phyloP scores from a whole-genome alignment of 352 stramenopile genomes.

The Globisporangium perplexum region DNA sequence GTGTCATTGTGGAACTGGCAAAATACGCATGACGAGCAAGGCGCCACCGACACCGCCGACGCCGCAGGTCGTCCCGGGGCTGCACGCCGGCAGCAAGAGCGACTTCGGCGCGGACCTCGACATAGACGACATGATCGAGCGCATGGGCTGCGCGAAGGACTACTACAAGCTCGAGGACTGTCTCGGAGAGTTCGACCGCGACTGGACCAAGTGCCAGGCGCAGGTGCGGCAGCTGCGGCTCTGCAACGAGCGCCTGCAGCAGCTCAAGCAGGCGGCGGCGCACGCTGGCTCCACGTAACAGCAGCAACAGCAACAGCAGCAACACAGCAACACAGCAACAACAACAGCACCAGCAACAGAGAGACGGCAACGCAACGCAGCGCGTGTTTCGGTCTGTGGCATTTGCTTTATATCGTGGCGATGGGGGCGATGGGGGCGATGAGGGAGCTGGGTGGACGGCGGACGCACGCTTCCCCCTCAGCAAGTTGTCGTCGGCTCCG shows the following conservation, averaged over 20 bases:
- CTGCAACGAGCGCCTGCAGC: constrained; percentile 68
- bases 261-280: constrained; percentile 32
- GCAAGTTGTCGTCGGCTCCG: too few species aligned
- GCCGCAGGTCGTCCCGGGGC: constrained; percentile 37
- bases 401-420: background rate
- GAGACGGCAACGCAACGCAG: too few species aligned
- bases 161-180: constrained; percentile 88
- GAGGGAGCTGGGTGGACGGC: background rate
- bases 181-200: constrained; percentile 68
- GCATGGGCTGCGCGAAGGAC: constrained; percentile 74
- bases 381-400: background rate
- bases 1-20: constrained; percentile 5
- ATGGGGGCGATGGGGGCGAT: background rate
- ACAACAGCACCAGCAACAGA: too few species aligned
- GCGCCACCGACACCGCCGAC: background rate
- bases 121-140: constrained; percentile 81
- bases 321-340: too few species aligned
- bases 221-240: constrained; percentile 72
- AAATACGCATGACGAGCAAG: background rate
- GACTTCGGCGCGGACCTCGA: constrained; percentile 76
- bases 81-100: constrained; percentile 81
- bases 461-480: too few species aligned
- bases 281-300: background rate
- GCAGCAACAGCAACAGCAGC: too few species aligned
- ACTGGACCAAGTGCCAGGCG: constrained; percentile 85